Conservation (phyloP, 1,139 yeast genomes). For the Kodamaea suecica region DNA sequence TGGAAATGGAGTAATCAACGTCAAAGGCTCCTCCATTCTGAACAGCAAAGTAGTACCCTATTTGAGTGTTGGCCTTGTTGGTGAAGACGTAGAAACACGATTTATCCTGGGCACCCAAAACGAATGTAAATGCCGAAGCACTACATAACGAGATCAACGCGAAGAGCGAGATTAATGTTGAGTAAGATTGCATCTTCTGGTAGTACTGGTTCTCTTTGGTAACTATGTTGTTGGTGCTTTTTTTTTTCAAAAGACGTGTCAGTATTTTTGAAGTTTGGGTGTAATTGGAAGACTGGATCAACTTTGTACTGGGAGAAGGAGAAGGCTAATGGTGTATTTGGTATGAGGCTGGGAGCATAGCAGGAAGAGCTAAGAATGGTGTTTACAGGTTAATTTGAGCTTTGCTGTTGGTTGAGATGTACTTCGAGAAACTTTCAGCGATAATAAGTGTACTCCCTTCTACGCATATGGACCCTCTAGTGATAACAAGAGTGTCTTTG, state of each 20-base stretch:
- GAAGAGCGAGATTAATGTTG: constrained; percentile 11
- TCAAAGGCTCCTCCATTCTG: constrained; percentile 89
- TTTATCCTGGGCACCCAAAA: constrained; percentile 71
- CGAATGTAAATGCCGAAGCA: constrained; percentile 71
- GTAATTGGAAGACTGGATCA: too few species aligned
- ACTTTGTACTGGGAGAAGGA: too few species aligned
- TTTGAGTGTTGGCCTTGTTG: constrained; percentile 55
- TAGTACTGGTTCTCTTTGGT: neutral
- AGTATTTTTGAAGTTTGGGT: too few species aligned
- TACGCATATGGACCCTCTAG: too few species aligned
- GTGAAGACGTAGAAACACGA: constrained; percentile 80
- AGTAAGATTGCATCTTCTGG: neutral
- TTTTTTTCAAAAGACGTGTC: neutral
- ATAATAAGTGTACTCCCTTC: too few species aligned
- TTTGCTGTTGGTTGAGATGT: too few species aligned
- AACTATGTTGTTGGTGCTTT: neutral
- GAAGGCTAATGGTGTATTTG: too few species aligned
- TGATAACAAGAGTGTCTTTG: too few species aligned
- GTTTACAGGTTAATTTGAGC: too few species aligned
- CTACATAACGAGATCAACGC: constrained; percentile 21
- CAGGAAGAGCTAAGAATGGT: too few species aligned
- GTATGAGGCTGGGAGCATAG: too few species aligned
- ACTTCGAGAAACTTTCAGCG: too few species aligned
- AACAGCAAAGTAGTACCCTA: constrained; percentile 87
- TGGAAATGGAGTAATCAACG: constrained; percentile 71